Evolutionary conservation across 2,329 filamentous ascomycete species (phyloP).

Genomic region (Pseudocercospora eumusae): DNA sequence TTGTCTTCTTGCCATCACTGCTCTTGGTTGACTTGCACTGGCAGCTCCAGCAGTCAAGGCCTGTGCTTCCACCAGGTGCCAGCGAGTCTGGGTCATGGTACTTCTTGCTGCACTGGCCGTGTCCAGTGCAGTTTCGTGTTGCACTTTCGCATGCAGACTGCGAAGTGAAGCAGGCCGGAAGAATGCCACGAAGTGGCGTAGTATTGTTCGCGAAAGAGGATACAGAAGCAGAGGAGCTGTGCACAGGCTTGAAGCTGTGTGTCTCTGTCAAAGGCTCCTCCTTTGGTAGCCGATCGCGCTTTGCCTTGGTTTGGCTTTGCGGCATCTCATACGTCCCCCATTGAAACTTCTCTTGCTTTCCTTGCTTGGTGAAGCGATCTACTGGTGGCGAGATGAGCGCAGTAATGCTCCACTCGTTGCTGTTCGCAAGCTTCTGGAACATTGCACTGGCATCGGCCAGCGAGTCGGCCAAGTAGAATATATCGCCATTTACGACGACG

Average conservation of each 20-base stretch:
- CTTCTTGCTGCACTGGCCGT: conserved; percentile 73
- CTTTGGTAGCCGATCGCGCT: conserved; percentile 28
- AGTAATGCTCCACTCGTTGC: conserved; percentile 29
- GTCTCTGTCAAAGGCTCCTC: conserved; percentile 28
- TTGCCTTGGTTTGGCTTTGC: conserved; percentile 27
- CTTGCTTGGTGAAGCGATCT: conserved; percentile 14
- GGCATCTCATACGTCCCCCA: conserved; percentile 41
- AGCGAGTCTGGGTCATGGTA: conserved; percentile 53
- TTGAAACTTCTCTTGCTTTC: conserved; percentile 26
- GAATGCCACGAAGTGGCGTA: conserved; percentile 51
- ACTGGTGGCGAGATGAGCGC: conserved; percentile 28
- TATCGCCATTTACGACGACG: conserved; percentile 17
- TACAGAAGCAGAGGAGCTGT: conserved; percentile 33
- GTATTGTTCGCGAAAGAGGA: conserved; percentile 43
- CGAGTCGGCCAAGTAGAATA: conserved; percentile 26
- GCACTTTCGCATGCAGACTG: conserved; percentile 65
- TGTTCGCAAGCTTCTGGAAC: conserved; percentile 21
- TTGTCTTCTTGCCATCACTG: conserved; percentile 59
- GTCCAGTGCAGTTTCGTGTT: conserved; percentile 79
- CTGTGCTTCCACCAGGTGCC: conserved; percentile 37
- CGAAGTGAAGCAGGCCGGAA: conserved; percentile 75
- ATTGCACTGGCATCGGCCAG: conserved; percentile 24
- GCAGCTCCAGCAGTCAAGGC: conserved; percentile 71
- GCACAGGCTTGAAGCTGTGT: conserved; percentile 31
- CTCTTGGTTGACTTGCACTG: conserved; percentile 65